Conservation (phyloP, 169 alveolate genomes). For the Plasmodium vivax region DNA sequence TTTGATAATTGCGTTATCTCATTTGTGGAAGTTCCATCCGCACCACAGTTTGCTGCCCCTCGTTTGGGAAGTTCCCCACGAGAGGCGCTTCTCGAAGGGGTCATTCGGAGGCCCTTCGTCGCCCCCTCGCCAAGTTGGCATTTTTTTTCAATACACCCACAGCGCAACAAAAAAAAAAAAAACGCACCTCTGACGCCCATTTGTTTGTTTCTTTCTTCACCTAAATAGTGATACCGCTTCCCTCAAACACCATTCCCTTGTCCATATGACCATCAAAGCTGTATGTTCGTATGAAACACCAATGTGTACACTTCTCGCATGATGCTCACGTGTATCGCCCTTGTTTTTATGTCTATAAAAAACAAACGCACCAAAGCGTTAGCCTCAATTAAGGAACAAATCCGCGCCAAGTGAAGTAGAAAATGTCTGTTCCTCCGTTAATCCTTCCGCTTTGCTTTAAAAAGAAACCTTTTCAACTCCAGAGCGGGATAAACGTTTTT, state of each 20-base stretch:
- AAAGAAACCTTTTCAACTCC: neutral
- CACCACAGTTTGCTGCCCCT: neutral
- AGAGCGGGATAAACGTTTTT: neutral
- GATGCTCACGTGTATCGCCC: neutral
- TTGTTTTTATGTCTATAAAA: neutral
- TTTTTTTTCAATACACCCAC: neutral
- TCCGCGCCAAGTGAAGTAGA: neutral
- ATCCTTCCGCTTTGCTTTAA: neutral
- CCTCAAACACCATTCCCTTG: neutral
- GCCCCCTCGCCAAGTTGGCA: neutral
- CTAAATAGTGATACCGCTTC: neutral
- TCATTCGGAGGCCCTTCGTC: neutral
- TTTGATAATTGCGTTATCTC: neutral
- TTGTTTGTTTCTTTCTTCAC: neutral
- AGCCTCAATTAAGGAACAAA: neutral
- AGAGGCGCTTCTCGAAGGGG: neutral
- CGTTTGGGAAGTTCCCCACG: neutral
- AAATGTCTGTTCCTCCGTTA: neutral
- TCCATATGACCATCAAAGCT: neutral
- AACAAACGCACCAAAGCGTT: neutral
- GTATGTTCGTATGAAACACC: neutral
- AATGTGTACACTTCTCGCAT: neutral
- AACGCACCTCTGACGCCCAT: neutral
- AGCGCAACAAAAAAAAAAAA: neutral
- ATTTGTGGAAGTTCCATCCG: neutral